A percentile compares a stretch with the other conserved stretches of the same genome.
Conservation (phyloP, 83 land plant species). For the Diphasiastrum complanatum region DNA sequence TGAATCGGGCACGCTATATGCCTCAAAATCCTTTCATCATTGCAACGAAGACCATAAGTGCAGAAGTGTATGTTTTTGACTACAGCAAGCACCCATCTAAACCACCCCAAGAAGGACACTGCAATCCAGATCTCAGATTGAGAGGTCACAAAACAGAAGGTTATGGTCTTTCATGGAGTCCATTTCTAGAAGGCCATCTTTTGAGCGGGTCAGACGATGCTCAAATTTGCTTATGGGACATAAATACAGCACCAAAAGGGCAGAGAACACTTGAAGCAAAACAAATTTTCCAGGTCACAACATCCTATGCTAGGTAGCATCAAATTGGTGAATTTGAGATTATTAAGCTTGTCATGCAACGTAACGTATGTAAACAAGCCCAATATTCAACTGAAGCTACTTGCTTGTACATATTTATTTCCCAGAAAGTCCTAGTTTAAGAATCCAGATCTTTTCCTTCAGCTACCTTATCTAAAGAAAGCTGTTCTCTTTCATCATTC, state of each 20-base stretch:
- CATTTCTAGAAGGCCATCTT: constrained; percentile 12
- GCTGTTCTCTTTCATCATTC: too few relatives aligned
- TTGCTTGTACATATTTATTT: neutral
- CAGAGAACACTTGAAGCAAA: constrained; percentile 2
- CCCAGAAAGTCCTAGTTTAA: too few relatives aligned
- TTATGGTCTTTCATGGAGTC: constrained; percentile 16
- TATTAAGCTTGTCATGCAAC: too few relatives aligned
- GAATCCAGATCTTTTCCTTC: too few relatives aligned
- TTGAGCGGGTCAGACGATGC: constrained; percentile 9
- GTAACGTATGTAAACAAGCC: too few relatives aligned
- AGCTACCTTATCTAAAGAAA: too few relatives aligned
- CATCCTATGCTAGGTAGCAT: too few relatives aligned
- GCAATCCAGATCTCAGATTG: constrained; percentile 9
- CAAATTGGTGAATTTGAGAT: too few relatives aligned
- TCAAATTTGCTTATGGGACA: constrained; percentile 10
- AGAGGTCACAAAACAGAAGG: constrained; percentile 6
- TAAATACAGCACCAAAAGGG: neutral
- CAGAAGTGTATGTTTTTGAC: constrained; percentile 9
- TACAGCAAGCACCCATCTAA: constrained; percentile 17
- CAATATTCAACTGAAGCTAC: too few relatives aligned
- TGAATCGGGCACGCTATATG: constrained; percentile 17
- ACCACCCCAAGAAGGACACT: constrained; percentile 8
- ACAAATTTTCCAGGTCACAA: constrained; percentile 10
- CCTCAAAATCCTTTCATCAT: constrained; percentile 12
- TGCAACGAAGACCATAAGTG: constrained; percentile 9